These are phyloP conservation scores for Monsonia emarginata DNA, from an alignment of 441 rosid genomes.

Conservation along the genomic window DNA sequence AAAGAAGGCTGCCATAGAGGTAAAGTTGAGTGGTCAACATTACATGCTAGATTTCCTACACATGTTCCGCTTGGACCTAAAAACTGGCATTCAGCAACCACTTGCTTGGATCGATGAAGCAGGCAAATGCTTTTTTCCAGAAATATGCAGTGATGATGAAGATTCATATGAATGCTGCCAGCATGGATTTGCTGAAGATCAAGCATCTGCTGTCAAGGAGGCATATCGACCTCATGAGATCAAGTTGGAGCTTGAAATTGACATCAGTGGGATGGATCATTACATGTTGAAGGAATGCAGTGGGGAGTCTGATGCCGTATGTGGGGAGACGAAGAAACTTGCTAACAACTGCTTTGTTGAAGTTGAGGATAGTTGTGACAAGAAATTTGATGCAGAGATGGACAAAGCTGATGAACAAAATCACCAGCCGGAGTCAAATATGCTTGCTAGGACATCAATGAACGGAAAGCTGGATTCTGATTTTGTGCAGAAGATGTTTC, in stretches of 20 bases:
- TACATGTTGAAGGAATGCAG: slow-evolving; percentile 52
- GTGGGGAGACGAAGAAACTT: slow-evolving; percentile 34
- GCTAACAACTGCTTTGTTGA: slow-evolving; percentile 18
- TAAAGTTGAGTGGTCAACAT: slow-evolving; percentile 35
- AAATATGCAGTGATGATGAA: slow-evolving; percentile 34
- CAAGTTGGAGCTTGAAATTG: slow-evolving; percentile 78
- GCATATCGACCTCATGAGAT: slow-evolving; percentile 43
- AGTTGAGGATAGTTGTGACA: slow-evolving; percentile 40
- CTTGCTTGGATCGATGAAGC: slow-evolving; percentile 92
- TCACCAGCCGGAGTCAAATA: slow-evolving; percentile 20
- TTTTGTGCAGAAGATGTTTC: slow-evolving; percentile 42
- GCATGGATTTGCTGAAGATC: slow-evolving; percentile 25
- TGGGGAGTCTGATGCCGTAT: slow-evolving; percentile 58
- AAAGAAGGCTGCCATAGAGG: slow-evolving; percentile 59
- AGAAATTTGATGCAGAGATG: slow-evolving; percentile 31
- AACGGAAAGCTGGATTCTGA: slow-evolving; percentile 39
- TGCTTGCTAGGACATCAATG: too few species aligned
- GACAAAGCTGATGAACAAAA: slow-evolving; percentile 28
- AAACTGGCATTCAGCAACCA: slow-evolving; percentile 49
- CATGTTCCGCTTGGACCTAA: slow-evolving; percentile 58
- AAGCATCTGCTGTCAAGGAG: slow-evolving; percentile 19
- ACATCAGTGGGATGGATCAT: slow-evolving; percentile 47
- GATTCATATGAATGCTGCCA: slow-evolving; percentile 29
- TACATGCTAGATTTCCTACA: slow-evolving; percentile 73
- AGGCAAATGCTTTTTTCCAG: slow-evolving; percentile 74